Base-by-base conservation (phyloP, 805 yeast species). In the Candida hungchunana region DNA sequence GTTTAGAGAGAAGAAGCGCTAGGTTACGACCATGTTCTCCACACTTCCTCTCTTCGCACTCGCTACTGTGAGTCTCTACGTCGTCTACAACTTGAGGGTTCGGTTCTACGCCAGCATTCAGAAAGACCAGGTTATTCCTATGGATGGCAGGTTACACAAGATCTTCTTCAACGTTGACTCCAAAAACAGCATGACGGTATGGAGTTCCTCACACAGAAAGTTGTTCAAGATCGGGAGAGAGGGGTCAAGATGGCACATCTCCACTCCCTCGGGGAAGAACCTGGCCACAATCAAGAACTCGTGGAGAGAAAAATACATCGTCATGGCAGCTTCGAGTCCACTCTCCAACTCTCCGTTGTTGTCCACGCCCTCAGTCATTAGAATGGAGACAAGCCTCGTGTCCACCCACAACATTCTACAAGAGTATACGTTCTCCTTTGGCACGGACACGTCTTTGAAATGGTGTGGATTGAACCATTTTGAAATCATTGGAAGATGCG, bases 401-500 rank as follows among this genome's bases (percentile, higher is more conserved):
- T 16, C 17, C 18, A 13, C 31, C 3, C 18, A 25, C 25, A 19
- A 34, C 34, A 4, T 29, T 5, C 23, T 21, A 13, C 7, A 22
- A 14, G 31, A 31, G 16, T 35, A 47, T 10, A 39, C 43, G 14
- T 51, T 40, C 29, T 26, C 46, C 4, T 47, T 42, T 31, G 55
- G 55, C 2, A 36, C 50, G 5, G 36, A 33, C 16, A 29, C 35
- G 5, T 14, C 32, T 2, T 26, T 53, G 16, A 41, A 48, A 18
- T 53, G 58, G 58, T 46, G 43, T 22, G 50, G 51, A 3, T 21
- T 46, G 22, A 29, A 37, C 13, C 43, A 49, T 24, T 31, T 53
- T 22, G 58, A 53, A 26, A 32, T 53, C 1, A 34, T 52, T 1
- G 31, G 39, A n/a, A 16, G 28, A 3, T 35, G 39, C 10, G 27